Percentiles rank a stretch among this genome's conserved stretches.
phyloP scores from a whole-genome alignment of 495 filamentous ascomycete genomes.

The Lepidopterella palustris region DNA sequence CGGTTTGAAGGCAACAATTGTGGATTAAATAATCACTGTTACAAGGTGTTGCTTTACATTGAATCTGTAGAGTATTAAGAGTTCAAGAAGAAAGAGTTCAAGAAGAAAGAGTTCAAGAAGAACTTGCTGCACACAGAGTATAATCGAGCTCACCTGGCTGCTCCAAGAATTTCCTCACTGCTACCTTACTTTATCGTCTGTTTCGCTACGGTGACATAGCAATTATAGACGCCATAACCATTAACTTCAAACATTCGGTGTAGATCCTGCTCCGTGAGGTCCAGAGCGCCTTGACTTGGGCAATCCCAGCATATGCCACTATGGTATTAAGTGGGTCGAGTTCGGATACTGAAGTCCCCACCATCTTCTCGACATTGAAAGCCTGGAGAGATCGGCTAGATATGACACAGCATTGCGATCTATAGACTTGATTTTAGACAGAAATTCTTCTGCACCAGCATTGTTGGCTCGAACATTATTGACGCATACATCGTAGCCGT shows the following conservation, averaged over 20 bases:
- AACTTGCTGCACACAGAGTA: background rate
- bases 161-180: slow-evolving; percentile 50
- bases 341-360: slow-evolving; percentile 40
- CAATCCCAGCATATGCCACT: slow-evolving; percentile 58
- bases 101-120: no score
- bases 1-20: slow-evolving; percentile 51
- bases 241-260: slow-evolving; percentile 49
- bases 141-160: slow-evolving; percentile 40
- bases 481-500: slow-evolving; percentile 56
- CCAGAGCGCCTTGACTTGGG: slow-evolving; percentile 47
- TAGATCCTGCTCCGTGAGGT: slow-evolving; percentile 47
- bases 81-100: background rate
- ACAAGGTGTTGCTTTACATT: background rate
- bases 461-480: slow-evolving; percentile 50
- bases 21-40: slow-evolving; percentile 4
- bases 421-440: slow-evolving; percentile 45
- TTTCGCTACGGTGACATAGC: slow-evolving; percentile 47
- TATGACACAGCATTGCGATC: slow-evolving; percentile 41
- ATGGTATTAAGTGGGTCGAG: slow-evolving; percentile 53
- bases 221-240: slow-evolving; percentile 53
- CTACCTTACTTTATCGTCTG: slow-evolving; percentile 48
- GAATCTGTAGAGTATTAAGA: background rate
- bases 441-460: slow-evolving; percentile 43
- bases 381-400: slow-evolving; percentile 51
- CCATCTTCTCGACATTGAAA: slow-evolving; percentile 45